These are phyloP conservation scores for Urtica urens DNA, from an alignment of 306 rosid genomes.

Conservation along the genomic window DNA sequence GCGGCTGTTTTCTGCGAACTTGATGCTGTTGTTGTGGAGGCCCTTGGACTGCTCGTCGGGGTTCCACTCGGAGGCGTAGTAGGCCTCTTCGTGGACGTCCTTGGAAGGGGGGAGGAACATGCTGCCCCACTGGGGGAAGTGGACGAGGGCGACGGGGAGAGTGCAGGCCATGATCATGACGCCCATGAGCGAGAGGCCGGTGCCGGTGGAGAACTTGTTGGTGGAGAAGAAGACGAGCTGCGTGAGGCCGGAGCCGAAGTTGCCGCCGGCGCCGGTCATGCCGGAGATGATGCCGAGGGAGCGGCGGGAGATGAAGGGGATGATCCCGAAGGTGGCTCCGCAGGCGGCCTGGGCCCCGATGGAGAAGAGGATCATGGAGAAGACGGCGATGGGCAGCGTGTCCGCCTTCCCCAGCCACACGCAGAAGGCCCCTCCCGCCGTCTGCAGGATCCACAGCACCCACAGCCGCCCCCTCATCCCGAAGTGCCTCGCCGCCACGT, in stretches of 20 bases:
- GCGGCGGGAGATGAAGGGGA: conserved; percentile 71
- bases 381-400: conserved; percentile 45
- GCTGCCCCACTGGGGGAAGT: conserved; percentile 92
- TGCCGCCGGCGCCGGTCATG: conserved; percentile 73
- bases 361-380: conserved; percentile 78
- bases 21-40: conserved; percentile 52
- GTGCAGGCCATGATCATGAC: conserved; percentile 67
- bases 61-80: conserved; percentile 67
- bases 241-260: conserved; percentile 77
- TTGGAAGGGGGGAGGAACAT: conserved; percentile 67
- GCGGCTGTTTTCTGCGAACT: conserved; percentile 69
- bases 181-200: conserved; percentile 63
- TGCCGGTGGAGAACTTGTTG: conserved; percentile 30
- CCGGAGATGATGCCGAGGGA: conserved; percentile 72
- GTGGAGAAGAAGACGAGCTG: conserved; percentile 66
- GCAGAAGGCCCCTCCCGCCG: conserved; percentile 64
- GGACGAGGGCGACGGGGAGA: conserved; percentile 54
- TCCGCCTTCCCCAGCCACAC: conserved; percentile 76
- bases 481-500: conserved; percentile 38
- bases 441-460: conserved; percentile 74
- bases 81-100: conserved; percentile 42
- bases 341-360: conserved; percentile 85
- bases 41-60: conserved; percentile 58
- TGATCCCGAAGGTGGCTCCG: conserved; percentile 75
- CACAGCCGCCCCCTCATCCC: conserved; percentile 88